These are phyloP conservation scores for Phytophthora tentaculata DNA, from an alignment of 352 stramenopile genomes.

Conservation along the genomic window DNA sequence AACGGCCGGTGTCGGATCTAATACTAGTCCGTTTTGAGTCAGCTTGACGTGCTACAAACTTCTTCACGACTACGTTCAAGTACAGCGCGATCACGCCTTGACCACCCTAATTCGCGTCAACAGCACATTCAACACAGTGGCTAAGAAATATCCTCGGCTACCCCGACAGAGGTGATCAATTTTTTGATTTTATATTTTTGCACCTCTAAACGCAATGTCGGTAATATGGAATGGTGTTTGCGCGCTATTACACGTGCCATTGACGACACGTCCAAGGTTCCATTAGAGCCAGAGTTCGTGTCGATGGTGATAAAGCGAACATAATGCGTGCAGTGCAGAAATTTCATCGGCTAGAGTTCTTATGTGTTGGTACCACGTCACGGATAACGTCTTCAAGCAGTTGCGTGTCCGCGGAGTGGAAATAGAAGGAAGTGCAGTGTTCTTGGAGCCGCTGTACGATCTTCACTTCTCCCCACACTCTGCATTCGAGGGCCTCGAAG, in stretches of 20 bases:
- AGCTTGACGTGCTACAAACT: slow-evolving; percentile 2
- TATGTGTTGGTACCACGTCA: slow-evolving; percentile 4
- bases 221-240: background rate
- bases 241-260: background rate
- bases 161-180: background rate
- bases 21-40: background rate
- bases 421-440: background rate
- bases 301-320: background rate
- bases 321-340: background rate
- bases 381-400: background rate
- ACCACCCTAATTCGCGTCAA: background rate
- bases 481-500: background rate
- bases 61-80: background rate
- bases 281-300: background rate
- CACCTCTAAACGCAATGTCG: background rate
- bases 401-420: background rate
- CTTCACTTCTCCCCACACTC: background rate
- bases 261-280: background rate
- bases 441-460: background rate
- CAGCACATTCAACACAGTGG: background rate
- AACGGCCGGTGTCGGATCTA: background rate
- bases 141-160: background rate
- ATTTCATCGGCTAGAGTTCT: background rate
- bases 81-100: background rate
- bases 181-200: background rate